A percentile compares a stretch with the other conserved stretches of the same genome.
Evolutionary conservation across 441 rosid genomes (phyloP).

Genomic region (Gossypium schwendimanii): DNA sequence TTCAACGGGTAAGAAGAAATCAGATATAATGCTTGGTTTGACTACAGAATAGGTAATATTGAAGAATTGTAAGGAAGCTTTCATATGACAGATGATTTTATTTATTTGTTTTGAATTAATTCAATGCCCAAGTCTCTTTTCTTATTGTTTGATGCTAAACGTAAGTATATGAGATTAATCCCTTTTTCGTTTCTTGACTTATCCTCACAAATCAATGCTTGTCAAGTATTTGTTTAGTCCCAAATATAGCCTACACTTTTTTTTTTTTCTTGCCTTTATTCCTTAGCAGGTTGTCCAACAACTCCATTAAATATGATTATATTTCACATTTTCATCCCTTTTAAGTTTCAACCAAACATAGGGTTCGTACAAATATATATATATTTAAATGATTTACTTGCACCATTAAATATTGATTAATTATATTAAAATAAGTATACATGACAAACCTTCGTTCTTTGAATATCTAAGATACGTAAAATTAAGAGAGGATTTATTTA

Average conservation of each 20-base stretch:
- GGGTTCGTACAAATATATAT: background rate
- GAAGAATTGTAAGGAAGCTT: too few species aligned
- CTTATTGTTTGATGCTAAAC: background rate
- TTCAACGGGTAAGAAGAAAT: too few species aligned
- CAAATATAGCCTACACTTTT: background rate
- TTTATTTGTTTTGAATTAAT: background rate
- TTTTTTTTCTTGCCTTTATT: background rate
- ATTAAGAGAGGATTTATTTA: too few species aligned
- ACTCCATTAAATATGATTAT: background rate
- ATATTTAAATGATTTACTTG: background rate
- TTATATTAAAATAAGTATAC: too few species aligned
- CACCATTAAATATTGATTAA: too few species aligned
- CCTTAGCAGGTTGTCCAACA: background rate
- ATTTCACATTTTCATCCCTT: background rate
- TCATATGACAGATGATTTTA: too few species aligned
- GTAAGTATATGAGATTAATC: background rate
- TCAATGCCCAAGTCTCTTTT: background rate
- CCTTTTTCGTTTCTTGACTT: background rate
- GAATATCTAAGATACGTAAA: background rate
- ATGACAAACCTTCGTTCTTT: background rate
- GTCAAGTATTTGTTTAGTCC: background rate
- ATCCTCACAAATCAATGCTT: background rate
- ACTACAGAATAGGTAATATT: too few species aligned
- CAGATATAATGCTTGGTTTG: too few species aligned
- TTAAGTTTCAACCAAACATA: background rate